phyloP scores from a whole-genome alignment of 2,329 filamentous ascomycete genomes.

The Alternaria ethzedia region DNA sequence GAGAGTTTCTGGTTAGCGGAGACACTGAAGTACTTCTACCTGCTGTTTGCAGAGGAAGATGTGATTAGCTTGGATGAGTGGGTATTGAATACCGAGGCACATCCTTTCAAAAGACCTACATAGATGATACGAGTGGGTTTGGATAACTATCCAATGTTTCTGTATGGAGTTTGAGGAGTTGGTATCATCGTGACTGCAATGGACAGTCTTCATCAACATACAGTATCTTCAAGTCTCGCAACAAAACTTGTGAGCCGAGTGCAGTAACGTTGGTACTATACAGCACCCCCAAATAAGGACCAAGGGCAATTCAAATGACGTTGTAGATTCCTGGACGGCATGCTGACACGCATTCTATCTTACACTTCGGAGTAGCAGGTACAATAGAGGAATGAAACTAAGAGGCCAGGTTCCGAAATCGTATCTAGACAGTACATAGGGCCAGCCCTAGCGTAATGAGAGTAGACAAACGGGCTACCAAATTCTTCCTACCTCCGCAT shows the following conservation, averaged over 20 bases:
- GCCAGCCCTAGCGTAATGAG: neutral
- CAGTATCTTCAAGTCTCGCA: neutral
- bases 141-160: neutral
- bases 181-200: neutral
- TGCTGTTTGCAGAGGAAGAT: constrained; percentile 66
- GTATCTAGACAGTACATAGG: neutral
- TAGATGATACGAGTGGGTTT: neutral
- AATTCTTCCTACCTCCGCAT: neutral
- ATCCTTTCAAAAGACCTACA: constrained; percentile 49
- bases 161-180: neutral
- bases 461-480: neutral
- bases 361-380: neutral
- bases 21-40: constrained; percentile 71
- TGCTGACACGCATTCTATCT: neutral
- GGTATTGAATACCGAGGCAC: constrained; percentile 62
- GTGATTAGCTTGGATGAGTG: constrained; percentile 69
- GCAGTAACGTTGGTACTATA: neutral
- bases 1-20: constrained; percentile 78
- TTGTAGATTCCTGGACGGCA: neutral
- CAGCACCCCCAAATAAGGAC: neutral
- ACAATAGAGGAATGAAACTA: neutral
- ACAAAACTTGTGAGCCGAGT: neutral
- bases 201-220: neutral
- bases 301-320: neutral
- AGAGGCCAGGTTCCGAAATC: neutral